Evolutionary conservation across 352 stramenopile species (phyloP), one percentile per base, ranked within the genome.

Genomic region (Globisporangium megalacanthum): DNA sequence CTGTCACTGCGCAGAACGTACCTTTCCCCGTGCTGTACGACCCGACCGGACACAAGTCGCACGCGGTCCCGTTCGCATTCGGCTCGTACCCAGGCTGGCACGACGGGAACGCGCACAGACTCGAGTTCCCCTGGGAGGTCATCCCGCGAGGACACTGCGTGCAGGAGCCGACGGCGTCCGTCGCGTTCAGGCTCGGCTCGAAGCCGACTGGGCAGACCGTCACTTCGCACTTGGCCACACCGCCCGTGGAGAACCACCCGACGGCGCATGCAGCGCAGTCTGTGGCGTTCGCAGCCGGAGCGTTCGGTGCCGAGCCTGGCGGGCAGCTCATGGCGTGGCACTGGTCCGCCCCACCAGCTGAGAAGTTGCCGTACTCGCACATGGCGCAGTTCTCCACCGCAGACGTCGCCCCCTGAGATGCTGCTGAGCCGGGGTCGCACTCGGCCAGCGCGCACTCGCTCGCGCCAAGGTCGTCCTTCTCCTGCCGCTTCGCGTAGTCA

Each of bases 11-110:
- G 35, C 73, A 83, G 39, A 73, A 70, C 0, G n/a, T 39, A 20
- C 68, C 66, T 5, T 65, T 54, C 9, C 73, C 73, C 0, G 37
- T 25, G 22, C 66, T 77, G 60, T 64, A 83, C 7, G 57, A 60
- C 13, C 70, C 73, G 6, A 49, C 59, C 0, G 46, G 19, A 45
- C 73, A 83, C 19, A 66, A 19, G 0, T 66, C 3, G 33, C 73
- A 83, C 5, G 14, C 52, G 0, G 60, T 60, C 49, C 73, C 70
- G 36, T 68, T 47, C 31, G 64, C 65, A 15, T 66, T 70, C 0
- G 73, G 73, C 51, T 79, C 68, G 49, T 67, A 77, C n/a, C 68
- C 73, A n/a, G 70, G 52, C 13, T 68, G 49, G n/a, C 73, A 83
- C 10, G 45, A 44, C 5, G 70, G 70, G 56, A 66, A 77, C 49